Evolutionary conservation across 176 grass and related monocot species (phyloP).

Genomic region (Carex cristatella): DNA sequence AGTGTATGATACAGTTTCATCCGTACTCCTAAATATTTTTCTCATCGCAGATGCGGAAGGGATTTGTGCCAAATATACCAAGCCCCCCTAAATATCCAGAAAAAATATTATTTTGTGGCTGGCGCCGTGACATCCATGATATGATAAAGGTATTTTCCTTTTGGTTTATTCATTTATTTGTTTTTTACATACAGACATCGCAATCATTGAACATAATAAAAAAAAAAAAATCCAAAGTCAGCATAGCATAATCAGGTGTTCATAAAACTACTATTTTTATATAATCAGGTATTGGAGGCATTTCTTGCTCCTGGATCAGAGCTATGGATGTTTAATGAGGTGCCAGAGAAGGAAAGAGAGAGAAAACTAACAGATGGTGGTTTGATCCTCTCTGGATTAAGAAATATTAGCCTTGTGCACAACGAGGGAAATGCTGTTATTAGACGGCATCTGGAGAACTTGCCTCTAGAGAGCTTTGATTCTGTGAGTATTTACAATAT

Average conservation of each 20-base stretch:
- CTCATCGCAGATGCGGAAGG: constrained; percentile 48
- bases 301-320: constrained; percentile 90
- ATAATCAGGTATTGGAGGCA: constrained; percentile 82
- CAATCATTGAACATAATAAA: neutral
- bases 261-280: neutral
- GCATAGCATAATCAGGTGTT: neutral
- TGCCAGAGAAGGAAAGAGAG: constrained; percentile 90
- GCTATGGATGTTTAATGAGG: constrained; percentile 98
- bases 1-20: neutral
- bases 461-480: constrained; percentile 97
- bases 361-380: constrained; percentile 76
- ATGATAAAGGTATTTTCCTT: constrained; percentile 91
- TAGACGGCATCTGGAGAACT: constrained; percentile 77
- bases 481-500: constrained; percentile 56
- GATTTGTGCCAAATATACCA: constrained; percentile 63
- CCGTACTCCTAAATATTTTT: constrained; percentile 20
- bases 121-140: constrained; percentile 97
- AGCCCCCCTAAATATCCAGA: constrained; percentile 90
- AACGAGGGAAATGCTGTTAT: constrained; percentile 98
- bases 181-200: neutral
- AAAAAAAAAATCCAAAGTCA: neutral
- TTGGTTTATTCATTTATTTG: neutral
- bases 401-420: constrained; percentile 94
- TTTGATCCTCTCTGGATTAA: constrained; percentile 67
- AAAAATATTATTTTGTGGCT: constrained; percentile 97